Conservation (phyloP, 2,329 filamentous ascomycete species). For the Alternaria arbusti region DNA sequence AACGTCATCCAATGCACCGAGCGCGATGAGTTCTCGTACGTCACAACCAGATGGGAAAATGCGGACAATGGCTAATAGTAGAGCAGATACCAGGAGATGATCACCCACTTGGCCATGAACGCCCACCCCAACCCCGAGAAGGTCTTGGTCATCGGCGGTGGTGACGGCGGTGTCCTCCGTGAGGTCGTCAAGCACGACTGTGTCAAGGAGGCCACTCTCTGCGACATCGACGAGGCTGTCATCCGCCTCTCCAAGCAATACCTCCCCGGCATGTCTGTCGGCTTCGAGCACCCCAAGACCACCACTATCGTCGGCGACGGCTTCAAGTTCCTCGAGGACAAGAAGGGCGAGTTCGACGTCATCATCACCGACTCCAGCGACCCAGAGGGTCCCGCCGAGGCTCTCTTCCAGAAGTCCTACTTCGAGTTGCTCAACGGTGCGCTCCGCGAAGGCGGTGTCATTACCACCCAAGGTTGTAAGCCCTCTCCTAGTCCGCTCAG, state of each 20-base stretch:
- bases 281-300: slow-evolving; percentile 92
- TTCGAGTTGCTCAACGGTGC: slow-evolving; percentile 92
- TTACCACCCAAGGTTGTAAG: slow-evolving; percentile 99
- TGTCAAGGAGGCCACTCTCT: slow-evolving; percentile 94
- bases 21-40: slow-evolving; percentile 92
- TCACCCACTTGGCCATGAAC: slow-evolving; percentile 97
- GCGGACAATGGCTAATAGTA: slow-evolving; percentile 19
- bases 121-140: slow-evolving; percentile 98
- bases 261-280: slow-evolving; percentile 90
- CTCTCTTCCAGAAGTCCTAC: slow-evolving; percentile 98
- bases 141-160: slow-evolving; percentile 96
- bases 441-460: slow-evolving; percentile 93
- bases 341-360: slow-evolving; percentile 97
- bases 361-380: slow-evolving; percentile 99
- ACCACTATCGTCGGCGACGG: slow-evolving; percentile 94
- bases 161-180: slow-evolving; percentile 95
- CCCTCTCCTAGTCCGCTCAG: slow-evolving; percentile 61
- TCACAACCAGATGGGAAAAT: slow-evolving; percentile 9
- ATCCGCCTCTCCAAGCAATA: slow-evolving; percentile 98
- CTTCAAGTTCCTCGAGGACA: slow-evolving; percentile 97
- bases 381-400: slow-evolving; percentile 94
- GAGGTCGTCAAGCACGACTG: slow-evolving; percentile 99
- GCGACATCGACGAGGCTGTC: slow-evolving; percentile 99
- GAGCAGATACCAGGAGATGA: slow-evolving; percentile 94
- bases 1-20: slow-evolving; percentile 99